A percentile compares a stretch with the other conserved stretches of the same genome.
Evolutionary conservation across 306 rosid genomes (phyloP).

Genomic region (Begonia fuchsioides): DNA sequence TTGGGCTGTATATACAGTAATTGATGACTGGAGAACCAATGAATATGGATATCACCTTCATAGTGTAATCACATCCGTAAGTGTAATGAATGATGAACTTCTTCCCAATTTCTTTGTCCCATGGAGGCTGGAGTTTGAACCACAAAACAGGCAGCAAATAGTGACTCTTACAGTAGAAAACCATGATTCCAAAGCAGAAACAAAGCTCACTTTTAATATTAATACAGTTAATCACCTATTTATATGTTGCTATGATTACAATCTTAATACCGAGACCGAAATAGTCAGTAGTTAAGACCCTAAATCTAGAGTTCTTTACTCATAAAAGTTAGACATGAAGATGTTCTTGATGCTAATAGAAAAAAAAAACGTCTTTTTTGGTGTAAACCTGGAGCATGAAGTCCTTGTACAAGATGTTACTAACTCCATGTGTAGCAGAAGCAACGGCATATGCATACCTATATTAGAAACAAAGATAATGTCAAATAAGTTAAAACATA

Average conservation of each 20-base stretch:
- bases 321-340: too few species aligned
- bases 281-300: too few species aligned
- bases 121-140: slow-evolving; percentile 63
- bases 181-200: too few species aligned
- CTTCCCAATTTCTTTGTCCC: slow-evolving; percentile 65
- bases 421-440: slow-evolving; percentile 74
- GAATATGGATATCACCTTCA: slow-evolving; percentile 46
- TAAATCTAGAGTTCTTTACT: too few species aligned
- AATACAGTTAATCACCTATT: too few species aligned
- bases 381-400: slow-evolving; percentile 90
- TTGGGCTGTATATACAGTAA: too few species aligned
- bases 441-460: slow-evolving; percentile 98
- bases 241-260: too few species aligned
- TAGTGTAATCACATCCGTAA: slow-evolving; percentile 75
- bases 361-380: too few species aligned
- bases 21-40: background rate
- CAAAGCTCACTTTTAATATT: too few species aligned
- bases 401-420: slow-evolving; percentile 73
- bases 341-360: background rate
- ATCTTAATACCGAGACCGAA: too few species aligned
- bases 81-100: slow-evolving; percentile 83
- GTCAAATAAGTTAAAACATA: background rate
- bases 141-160: slow-evolving; percentile 14
- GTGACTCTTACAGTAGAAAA: slow-evolving; percentile 6
- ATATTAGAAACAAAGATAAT: slow-evolving; percentile 12